Evolutionary conservation across 371 early-diverging fungal genomes (phyloP).

Genomic region (Batrachochytrium dendrobatidis): DNA sequence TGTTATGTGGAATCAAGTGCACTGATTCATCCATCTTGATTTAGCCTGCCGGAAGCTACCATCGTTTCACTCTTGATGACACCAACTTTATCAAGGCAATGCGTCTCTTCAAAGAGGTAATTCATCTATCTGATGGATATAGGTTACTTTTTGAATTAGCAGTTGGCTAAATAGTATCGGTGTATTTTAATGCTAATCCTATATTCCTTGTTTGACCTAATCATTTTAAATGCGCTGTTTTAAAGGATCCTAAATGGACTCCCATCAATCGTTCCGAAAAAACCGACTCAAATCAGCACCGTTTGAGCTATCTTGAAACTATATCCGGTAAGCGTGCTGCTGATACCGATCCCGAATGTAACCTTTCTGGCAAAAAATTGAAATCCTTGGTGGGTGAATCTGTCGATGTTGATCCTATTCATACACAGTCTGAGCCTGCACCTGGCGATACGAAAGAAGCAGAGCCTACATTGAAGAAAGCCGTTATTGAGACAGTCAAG

Average conservation of each 20-base stretch:
- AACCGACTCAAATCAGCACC: constrained; percentile 32
- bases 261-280: constrained; percentile 69
- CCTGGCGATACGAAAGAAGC: no score
- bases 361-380: no score
- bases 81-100: constrained; percentile 82
- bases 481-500: no score
- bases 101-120: constrained; percentile 82
- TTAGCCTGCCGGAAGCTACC: constrained; percentile 91
- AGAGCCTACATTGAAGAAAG: no score
- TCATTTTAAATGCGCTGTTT: not conserved
- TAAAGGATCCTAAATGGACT: constrained; percentile 79
- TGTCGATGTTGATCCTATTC: not conserved
- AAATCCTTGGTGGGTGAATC: not conserved
- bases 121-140: not conserved
- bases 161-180: constrained; percentile 1
- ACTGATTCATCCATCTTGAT: not conserved
- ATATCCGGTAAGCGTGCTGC: not conserved
- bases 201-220: not conserved
- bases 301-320: constrained; percentile 19
- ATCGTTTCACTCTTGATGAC: constrained; percentile 85
- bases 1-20: not conserved
- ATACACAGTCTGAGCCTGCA: not conserved
- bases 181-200: no score
- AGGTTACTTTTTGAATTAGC: not conserved
- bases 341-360: no score